Base-by-base conservation (phyloP, 768 basidiomycete species). In the Termitomyces sp. region DNA sequence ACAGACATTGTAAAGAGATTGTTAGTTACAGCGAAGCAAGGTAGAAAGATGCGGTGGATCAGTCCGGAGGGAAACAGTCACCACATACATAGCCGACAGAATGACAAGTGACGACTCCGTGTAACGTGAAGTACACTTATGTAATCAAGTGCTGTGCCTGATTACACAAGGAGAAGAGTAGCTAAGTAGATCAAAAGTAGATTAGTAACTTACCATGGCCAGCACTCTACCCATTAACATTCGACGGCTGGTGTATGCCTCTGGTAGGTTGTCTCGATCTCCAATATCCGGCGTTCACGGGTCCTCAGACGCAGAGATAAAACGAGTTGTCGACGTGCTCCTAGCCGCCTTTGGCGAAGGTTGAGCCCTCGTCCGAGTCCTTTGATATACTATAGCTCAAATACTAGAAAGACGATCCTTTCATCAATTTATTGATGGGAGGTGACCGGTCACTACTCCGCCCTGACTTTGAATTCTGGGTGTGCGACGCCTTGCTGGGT, bases 1-100 rank as follows among this genome's bases (percentile, higher is more conserved):
- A 77, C 64, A 18, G 69, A 56, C 74, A 75, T 75, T 4, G 1
- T 28, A 14, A 7, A n/a, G 41, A 9, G 6, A 40, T 9, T 18
- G 23, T 5, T 40, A 6, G 5, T 28, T 9, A 2, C 36, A 52
- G 28, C 1, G 23, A 16, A 16, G 12, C 9, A 30, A 35, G 13
- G 33, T 35, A 50, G 32, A 33, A 35, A 53, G 12, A 41, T 20
- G 10, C 10, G 28, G 5, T 43, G 28, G 38, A 30, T 20, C 3
- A n/a, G 13, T 18, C 12, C 23, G 18, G n/a, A 16, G 7, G 28
- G 1, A 14, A 28, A 40, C 10, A 41, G 28, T 20, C n/a, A 41
- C 12, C 18, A 41, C 6, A 28, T 28, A 18, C 26, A 30, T 40
- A 26, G 33, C 50, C 30, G 20, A 20, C 33, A 36, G 32, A n/a